Evolutionary conservation across 2,329 filamentous ascomycete species (phyloP), one percentile per base, ranked within the genome.

Genomic region (Verruconis gallopava): DNA sequence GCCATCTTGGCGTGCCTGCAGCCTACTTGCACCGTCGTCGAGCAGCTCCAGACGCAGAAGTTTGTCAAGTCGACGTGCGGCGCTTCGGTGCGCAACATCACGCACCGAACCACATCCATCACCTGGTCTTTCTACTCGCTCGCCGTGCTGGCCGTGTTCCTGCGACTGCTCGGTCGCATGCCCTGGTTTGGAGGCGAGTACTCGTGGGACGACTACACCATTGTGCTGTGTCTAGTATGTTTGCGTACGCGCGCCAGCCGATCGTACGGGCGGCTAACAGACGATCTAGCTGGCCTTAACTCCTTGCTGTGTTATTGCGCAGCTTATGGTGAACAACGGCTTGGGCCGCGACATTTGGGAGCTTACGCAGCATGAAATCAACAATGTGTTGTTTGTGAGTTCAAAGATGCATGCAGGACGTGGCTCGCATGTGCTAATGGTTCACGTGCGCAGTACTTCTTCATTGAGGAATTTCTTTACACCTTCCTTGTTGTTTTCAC

Each of bases 341-440:
- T n/a, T 30, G 25, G 25, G 25, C 6, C 6, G 25, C 6, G 25
- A 30, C 25, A 30, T 30, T n/a, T 30, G 25, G 25, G n/a, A 9
- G 25, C 25, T 30, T 9, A n/a, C 6, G 25, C 25, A 9, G n/a
- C 25, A 30, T 9, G 25, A 30, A 9, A 30, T 30, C n/a, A 9
- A n/a, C 25, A n/a, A 30, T n/a, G n/a, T n/a, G n/a, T n/a, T 30
- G n/a, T 30, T 30, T 30, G 25, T 30, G 25, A 30, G 25, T 30
- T n/a, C n/a, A 30, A 9, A 30, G 6, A n/a, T 30, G 25, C 6
- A n/a, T n/a, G n/a, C n/a, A n/a, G n/a, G n/a, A n/a, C n/a, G n/a
- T n/a, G n/a, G n/a, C n/a, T n/a, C n/a, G n/a, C n/a, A n/a, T n/a
- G n/a, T n/a, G n/a, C n/a, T n/a, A n/a, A n/a, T n/a, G n/a, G n/a